Percentiles rank a stretch among this genome's conserved stretches.
These are phyloP conservation scores for Alectoria sarmentosa DNA, from an alignment of 495 filamentous ascomycete species.

Conservation along the genomic window DNA sequence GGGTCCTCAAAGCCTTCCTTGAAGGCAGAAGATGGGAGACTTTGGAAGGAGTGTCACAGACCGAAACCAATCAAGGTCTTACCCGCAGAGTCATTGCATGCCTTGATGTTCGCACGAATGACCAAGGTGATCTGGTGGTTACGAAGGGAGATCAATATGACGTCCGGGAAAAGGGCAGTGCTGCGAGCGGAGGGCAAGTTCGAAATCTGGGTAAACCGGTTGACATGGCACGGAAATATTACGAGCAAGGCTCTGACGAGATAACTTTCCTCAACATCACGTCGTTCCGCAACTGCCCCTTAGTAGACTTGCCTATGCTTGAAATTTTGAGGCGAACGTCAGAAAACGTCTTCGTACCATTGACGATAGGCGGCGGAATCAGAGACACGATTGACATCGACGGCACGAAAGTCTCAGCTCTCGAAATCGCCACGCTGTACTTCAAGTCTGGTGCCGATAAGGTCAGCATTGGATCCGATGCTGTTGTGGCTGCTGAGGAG, in stretches of 20 bases:
- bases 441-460: conserved; percentile 99
- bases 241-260: conserved; percentile 94
- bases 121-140: conserved; percentile 89
- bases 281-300: conserved; percentile 87
- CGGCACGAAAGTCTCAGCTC: conserved; percentile 76
- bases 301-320: conserved; percentile 90
- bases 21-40: conserved; percentile 50
- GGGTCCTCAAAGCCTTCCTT: conserved; percentile 79
- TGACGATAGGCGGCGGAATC: conserved; percentile 94
- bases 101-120: conserved; percentile 93
- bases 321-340: conserved; percentile 82
- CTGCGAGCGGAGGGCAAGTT: conserved; percentile 59
- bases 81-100: conserved; percentile 91
- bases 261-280: conserved; percentile 98
- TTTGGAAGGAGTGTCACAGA: conserved; percentile 24
- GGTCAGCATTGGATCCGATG: conserved; percentile 94
- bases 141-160: conserved; percentile 99
- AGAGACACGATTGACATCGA: conserved; percentile 83
- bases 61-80: conserved; percentile 50
- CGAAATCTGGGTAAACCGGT: conserved; percentile 95
- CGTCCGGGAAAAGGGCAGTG: conserved; percentile 78
- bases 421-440: conserved; percentile 93
- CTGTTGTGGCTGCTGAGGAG: conserved; percentile 84
- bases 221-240: conserved; percentile 88
- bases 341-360: conserved; percentile 91